Evolutionary conservation across 192 early-diverging fungal species (phyloP), one percentile per base, ranked within the genome.

Genomic region (Chytriomyces sp.): DNA sequence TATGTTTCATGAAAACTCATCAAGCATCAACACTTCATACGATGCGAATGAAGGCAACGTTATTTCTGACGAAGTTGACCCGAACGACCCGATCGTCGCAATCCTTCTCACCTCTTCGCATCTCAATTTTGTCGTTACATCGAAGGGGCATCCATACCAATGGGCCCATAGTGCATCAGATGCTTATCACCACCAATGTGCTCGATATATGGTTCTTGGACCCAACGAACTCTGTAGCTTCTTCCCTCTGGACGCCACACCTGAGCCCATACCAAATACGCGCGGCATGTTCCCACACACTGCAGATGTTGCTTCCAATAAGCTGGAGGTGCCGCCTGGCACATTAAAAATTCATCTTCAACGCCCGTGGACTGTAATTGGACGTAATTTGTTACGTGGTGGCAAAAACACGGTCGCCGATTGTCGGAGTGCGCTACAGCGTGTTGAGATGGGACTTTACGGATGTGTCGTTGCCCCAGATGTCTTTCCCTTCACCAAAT

Each of bases 171-270:
- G 26, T 26, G 19, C 53, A 22, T 37, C 32, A 26, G 36, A 33
- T 37, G 22, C 66, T 12, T 57, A 54, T 28, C 66, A 69, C n/a
- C 55, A 57, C 4, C 66, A 69, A 69, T 69, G 66, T 33, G 66
- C 66, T 33, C 52, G 55, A 28, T 54, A 58, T 17, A 6, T 69
- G 7, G 66, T 58, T 5, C 66, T 69, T 37, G 66, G 66, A 19
- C 19, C 25, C 25, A 10, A 39, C 14, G 55, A 54, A 26, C 55
- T 37, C 19, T 26, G 26, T 6, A 28, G 17, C 5, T 57, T 69
- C 54, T 58, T 69, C 55, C 55, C 19, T 17, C 49, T 65, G 38
- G 17, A 10, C 4, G 33, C 40, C 5, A 22, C 49, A 14, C 19
- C 40, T 19, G 8, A 32, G 14, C 55, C 66, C 7, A 3, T 36